Base-by-base conservation (phyloP, 2,329 filamentous ascomycete species). In the Chaetomiaceae sp. region DNA sequence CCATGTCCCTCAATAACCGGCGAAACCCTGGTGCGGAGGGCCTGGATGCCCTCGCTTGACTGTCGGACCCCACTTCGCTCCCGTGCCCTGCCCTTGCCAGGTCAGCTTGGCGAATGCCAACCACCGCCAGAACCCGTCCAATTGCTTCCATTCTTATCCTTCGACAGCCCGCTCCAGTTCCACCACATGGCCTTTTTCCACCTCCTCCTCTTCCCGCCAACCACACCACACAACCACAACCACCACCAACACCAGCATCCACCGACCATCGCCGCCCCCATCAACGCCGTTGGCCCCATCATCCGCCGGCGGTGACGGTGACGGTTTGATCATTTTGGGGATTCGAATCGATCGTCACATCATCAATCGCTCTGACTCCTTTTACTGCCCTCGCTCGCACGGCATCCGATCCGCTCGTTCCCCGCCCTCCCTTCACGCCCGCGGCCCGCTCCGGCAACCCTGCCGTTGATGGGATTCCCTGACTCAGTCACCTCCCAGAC, bases 81-180 rank as follows among this genome's bases (percentile, higher is more conserved):
- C 53, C 53, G 48, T 34, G 14, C 30, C 25, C 10, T 45, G 50
- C 51, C 44, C 48, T 50, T 31, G 39, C 44, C 33, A 14, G 34
- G 10, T 8, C 31, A 9, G 17, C 51, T 53, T 53, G 50, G 52
- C 58, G 40, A 31, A 34, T 33, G 52, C 58, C 54, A 58, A 54
- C 58, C 54, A 55, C 55, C 51, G 35, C 23, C 23, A 12, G 4
- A 1, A 19, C 19, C 16, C 38, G 31, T 58, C 56, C 55, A 57
- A 55, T 55, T 54, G 50, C 54, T 61, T 60, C 57, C 59, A 56
- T 58, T 56, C 52, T 50, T 55, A 48, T 57, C 51, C 51, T 50
- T 39, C 31, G 23, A 34, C 48, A 44, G 16, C 21, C 35, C 50
- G 38, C 44, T 51, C 54, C 39, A 38, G 44, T 50, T 44, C 21